Evolutionary conservation across 1,284 basidiomycete species (phyloP).

Genomic region (Boletus sp.): DNA sequence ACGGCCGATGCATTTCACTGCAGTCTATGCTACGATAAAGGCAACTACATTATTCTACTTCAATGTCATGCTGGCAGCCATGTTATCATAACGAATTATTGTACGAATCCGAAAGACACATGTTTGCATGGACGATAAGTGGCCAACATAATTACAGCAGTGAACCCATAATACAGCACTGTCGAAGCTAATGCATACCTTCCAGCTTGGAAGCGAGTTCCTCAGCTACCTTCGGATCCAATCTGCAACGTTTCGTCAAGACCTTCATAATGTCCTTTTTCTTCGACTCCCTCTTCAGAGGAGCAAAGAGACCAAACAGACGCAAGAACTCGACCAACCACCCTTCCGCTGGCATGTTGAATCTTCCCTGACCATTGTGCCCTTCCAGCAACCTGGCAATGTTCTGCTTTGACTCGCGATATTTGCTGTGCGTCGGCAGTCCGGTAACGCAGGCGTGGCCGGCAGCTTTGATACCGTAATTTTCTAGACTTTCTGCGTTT

Average conservation of each 20-base stretch:
- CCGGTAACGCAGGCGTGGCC: constrained; percentile 39
- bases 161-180: neutral
- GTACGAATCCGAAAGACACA: constrained; percentile 3
- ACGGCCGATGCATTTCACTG: too few relatives aligned
- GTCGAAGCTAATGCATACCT: neutral
- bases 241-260: constrained; percentile 28
- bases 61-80: too few relatives aligned
- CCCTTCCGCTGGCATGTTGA: constrained; percentile 28
- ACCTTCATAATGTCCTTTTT: constrained; percentile 26
- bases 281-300: constrained; percentile 23
- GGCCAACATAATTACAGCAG: neutral
- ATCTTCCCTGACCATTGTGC: constrained; percentile 15
- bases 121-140: constrained; percentile 3
- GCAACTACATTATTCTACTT: too few relatives aligned
- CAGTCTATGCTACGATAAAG: too few relatives aligned
- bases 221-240: constrained; percentile 20
- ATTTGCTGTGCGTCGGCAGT: constrained; percentile 26
- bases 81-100: neutral
- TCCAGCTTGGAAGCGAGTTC: constrained; percentile 20
- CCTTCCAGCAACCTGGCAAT: constrained; percentile 18
- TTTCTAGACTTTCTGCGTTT: constrained; percentile 23
- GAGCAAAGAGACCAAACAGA: constrained; percentile 25
- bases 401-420: constrained; percentile 23
- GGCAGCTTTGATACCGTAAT: constrained; percentile 23
- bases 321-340: constrained; percentile 28